Evolutionary conservation across 2,329 filamentous ascomycete genomes (phyloP), one percentile per base, ranked within the genome.

Genomic region (Rutstroemia sp.): DNA sequence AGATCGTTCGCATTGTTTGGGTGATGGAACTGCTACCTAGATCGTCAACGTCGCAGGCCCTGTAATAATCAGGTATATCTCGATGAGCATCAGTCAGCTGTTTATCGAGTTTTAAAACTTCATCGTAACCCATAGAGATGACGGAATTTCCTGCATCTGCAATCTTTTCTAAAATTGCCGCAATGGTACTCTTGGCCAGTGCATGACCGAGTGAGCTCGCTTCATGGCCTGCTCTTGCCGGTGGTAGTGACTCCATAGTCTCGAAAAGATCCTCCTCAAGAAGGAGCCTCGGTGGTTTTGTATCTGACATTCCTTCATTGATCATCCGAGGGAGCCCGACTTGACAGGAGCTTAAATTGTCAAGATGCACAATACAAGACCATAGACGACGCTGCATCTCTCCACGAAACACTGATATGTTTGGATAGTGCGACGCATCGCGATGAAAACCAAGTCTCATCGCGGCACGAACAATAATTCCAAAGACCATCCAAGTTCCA

Each of bases 311-410:
- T 27, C 81, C 78, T 34, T 78, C 76, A 57, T 80, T 77, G 50
- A 88, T 75, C 81, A 88, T 84, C 64, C 79, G 78, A 2, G 86
- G 85, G 55, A 89, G 73, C 2, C 85, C 85, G 57, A 87, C 76
- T 66, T 88, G 83, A 64, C 85, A 86, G 1, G 82, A 81, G 36
- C 85, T 82, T 4, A 87, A 68, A 6, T 83, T 69, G 65, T 88
- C 86, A 42, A 86, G 73, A 64, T 84, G 79, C 17, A 74, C 69
- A 12, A 76, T 74, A 58, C 78, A 70, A 57, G 75, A 75, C 80
- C 80, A 82, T 61, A 77, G 67, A 56, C 84, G 74, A 36, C 83
- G 75, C 59, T 83, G 76, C 81, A 87, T 91, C 69, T 82, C 79
- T 5, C 76, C 77, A 50, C 79, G 73, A 54, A 78, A 81, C 0